A percentile compares a stretch with the other conserved stretches of the same genome.
Evolutionary conservation across 345 rosid species (phyloP).

Genomic region (Turnera subulata): DNA sequence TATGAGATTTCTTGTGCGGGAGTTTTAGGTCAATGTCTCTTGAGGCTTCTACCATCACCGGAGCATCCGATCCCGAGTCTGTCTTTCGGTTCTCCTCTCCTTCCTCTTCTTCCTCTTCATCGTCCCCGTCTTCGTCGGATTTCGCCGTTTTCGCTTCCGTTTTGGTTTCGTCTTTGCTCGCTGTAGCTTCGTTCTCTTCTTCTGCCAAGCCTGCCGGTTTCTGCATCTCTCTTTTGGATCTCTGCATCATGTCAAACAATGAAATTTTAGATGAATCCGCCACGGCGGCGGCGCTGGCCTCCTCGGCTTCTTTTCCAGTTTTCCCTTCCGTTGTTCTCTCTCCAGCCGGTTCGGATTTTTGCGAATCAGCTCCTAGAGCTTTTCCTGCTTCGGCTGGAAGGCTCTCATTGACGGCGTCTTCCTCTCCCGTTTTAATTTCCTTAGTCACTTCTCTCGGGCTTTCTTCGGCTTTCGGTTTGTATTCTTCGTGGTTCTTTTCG

Average conservation of each 20-base stretch:
- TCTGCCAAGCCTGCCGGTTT: neutral
- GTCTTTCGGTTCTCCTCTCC: conserved; percentile 41
- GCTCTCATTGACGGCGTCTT: conserved; percentile 19
- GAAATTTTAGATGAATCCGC: conserved; percentile 35
- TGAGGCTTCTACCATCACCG: conserved; percentile 53
- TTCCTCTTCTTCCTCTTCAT: conserved; percentile 26
- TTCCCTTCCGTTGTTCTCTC: conserved; percentile 12
- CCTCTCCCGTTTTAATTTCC: conserved; percentile 32
- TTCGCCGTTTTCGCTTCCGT: conserved; percentile 30
- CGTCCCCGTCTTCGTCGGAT: conserved; percentile 41
- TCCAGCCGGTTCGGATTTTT: conserved; percentile 21
- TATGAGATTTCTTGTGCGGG: conserved; percentile 67
- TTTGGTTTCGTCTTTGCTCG: neutral
- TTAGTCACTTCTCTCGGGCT: conserved; percentile 5
- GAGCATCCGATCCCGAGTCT: conserved; percentile 54
- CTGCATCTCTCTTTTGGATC: neutral
- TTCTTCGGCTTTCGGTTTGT: conserved; percentile 18
- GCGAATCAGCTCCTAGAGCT: conserved; percentile 1
- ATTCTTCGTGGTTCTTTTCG: conserved; percentile 27
- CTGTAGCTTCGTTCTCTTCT: neutral
- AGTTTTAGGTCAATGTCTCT: conserved; percentile 48
- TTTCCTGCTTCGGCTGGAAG: conserved; percentile 9
- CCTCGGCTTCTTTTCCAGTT: conserved; percentile 18
- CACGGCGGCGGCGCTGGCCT: conserved; percentile 10
- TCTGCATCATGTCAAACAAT: conserved; percentile 17